phyloP scores from a whole-genome alignment of 768 basidiomycete species.

The Hypholoma sublateritium region DNA sequence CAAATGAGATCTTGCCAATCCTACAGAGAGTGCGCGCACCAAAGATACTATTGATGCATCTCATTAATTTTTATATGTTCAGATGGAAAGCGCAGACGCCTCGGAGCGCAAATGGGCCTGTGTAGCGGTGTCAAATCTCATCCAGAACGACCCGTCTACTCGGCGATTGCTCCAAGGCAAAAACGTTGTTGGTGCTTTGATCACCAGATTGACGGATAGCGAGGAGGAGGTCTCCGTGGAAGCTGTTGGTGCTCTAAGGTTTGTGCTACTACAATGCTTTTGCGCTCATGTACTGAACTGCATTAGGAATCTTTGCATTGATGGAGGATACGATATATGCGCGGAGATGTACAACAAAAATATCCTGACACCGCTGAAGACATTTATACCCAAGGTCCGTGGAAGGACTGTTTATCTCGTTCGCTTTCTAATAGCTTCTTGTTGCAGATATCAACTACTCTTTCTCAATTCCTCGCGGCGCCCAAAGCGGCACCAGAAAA shows the following conservation, averaged over 20 bases:
- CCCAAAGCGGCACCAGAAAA: constrained; percentile 67
- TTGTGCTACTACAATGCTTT: constrained; percentile 10
- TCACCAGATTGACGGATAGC: constrained; percentile 82
- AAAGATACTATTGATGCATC: constrained; percentile 7
- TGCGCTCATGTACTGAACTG: constrained; percentile 1
- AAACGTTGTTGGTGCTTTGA: constrained; percentile 84
- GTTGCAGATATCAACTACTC: constrained; percentile 66
- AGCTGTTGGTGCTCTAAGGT: constrained; percentile 87
- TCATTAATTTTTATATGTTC: constrained; percentile 7
- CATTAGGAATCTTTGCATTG: constrained; percentile 85
- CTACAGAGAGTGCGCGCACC: constrained; percentile 71
- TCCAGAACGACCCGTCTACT: constrained; percentile 93
- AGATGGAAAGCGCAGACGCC: constrained; percentile 79
- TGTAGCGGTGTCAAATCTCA: constrained; percentile 92
- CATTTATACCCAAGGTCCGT: constrained; percentile 76
- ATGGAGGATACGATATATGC: constrained; percentile 94
- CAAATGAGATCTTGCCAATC: constrained; percentile 80
- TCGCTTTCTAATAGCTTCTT: constrained; percentile 2
- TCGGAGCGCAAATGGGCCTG: constrained; percentile 94
- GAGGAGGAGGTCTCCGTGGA: constrained; percentile 92
- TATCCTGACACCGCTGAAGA: constrained; percentile 72
- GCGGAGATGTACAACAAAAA: constrained; percentile 98
- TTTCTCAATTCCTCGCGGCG: constrained; percentile 64
- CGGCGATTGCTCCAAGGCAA: constrained; percentile 86
- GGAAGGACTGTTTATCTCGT: not conserved